phyloP scores from a whole-genome alignment of 805 yeast species.

The Nakazawaea pomicola region DNA sequence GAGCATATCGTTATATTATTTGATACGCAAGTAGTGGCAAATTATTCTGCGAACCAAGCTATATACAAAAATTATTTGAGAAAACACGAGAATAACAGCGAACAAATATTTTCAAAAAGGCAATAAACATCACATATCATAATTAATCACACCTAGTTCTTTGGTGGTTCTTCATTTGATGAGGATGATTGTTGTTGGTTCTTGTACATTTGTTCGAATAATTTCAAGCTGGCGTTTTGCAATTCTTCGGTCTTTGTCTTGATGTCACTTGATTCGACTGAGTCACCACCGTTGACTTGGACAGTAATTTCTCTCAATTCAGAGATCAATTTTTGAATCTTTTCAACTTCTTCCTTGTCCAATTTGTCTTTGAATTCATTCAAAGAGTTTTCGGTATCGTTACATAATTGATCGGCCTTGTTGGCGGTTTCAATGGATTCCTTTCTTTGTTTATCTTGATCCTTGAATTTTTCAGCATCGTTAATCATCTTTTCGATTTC shows the following conservation, averaged over 20 bases:
- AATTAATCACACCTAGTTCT: conserved; percentile 15
- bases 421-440: conserved; percentile 69
- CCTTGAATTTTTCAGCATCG: conserved; percentile 62
- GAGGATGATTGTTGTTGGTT: conserved; percentile 21
- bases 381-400: conserved; percentile 86
- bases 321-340: conserved; percentile 48
- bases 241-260: conserved; percentile 71
- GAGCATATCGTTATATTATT: no score
- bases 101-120: not conserved
- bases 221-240: conserved; percentile 69
- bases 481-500: conserved; percentile 60
- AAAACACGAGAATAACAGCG: not conserved
- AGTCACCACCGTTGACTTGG: conserved; percentile 49
- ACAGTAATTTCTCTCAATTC: conserved; percentile 62
- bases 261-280: conserved; percentile 49
- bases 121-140: not conserved
- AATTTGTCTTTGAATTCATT: conserved; percentile 65
- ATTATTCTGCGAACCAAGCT: no score
- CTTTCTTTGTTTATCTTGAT: conserved; percentile 52
- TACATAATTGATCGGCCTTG: conserved; percentile 70
- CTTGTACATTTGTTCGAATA: conserved; percentile 65
- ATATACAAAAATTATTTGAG: not conserved
- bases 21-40: no score
- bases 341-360: conserved; percentile 43
- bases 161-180: conserved; percentile 17